Base-by-base conservation (phyloP, 139 green algal genomes). In the Tetradesmus obliquus region DNA sequence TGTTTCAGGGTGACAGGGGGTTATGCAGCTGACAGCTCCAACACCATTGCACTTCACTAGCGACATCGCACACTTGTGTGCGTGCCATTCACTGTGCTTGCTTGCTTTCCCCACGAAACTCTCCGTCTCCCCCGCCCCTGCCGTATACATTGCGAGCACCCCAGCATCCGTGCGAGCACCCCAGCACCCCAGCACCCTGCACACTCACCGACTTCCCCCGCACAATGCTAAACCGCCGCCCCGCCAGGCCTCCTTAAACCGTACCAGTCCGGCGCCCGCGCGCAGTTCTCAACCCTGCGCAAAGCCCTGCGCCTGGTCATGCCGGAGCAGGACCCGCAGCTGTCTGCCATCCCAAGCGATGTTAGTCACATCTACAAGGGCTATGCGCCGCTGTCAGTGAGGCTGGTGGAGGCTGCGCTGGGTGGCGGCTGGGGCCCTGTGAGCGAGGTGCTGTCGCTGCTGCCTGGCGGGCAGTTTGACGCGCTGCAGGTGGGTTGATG, bases 331-430 rank as follows among this genome's bases (percentile, higher is more conserved):
- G 95, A 98, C n/a, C 87, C 82, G 1, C 58, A 89, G 79, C 79
- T 80, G 32, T 45, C n/a, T 15, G 55, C 4, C 53, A 89, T 57
- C 71, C 92, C 92, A 3, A 88, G 54, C 19, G 94, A 95, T 22
- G 82, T 95, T n/a, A 92, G 89, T 3, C 45, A 91, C 82, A 82
- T 95, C 80, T 94, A 93, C 80, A 94, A 95, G 89, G 96, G 98
- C 79, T 99, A 99, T 83, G 97, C 97, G 0, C 98, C 98, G 0
- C 89, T 99, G 32, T 97, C 92, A 81, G 95, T 98, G 2, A 95
- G 98, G 8, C 91, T 99, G 60, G 95, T 99, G 86, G 96, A 94
- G 20, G 57, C 62, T 54, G 92, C 82, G 57, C 15, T 87, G 22
- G n/a, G 58, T 3, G 84, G n/a, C 4, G 91, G 90, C 79, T 94